Percentiles rank a stretch among this genome's conserved stretches.
Evolutionary conservation across 805 yeast species (phyloP).

Genomic region (Teunomyces pallodes): DNA sequence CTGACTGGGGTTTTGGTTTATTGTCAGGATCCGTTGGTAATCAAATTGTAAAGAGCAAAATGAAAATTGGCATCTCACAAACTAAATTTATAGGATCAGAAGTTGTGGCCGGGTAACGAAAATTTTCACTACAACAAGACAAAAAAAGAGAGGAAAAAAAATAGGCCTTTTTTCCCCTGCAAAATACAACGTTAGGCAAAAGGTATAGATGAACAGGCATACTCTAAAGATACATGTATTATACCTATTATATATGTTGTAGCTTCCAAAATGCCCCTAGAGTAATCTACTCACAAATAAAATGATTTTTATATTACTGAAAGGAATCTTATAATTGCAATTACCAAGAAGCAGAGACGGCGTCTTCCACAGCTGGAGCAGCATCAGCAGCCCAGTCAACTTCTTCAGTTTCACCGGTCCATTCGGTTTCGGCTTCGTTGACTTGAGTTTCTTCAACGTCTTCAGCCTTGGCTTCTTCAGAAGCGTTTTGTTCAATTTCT

Average conservation of each 20-base stretch:
- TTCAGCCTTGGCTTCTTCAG: conserved; percentile 52
- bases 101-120: conserved; percentile 3
- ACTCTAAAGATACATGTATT: conserved; percentile 2
- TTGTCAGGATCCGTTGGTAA: conserved; percentile 32
- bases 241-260: conserved; percentile 7
- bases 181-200: neutral
- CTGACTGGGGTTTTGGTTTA: conserved; percentile 32
- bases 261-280: conserved; percentile 1
- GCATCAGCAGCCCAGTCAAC: conserved; percentile 67
- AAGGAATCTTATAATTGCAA: conserved; percentile 5
- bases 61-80: neutral
- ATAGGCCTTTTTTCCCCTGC: neutral
- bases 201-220: neutral
- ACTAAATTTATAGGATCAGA: neutral
- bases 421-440: conserved; percentile 55
- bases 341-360: conserved; percentile 58
- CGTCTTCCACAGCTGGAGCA: conserved; percentile 68
- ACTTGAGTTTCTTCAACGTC: conserved; percentile 61
- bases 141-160: too few relatives aligned
- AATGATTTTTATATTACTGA: conserved; percentile 2
- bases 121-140: neutral
- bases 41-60: conserved; percentile 18
- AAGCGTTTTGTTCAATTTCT: conserved; percentile 85
- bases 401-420: conserved; percentile 56
- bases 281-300: conserved; percentile 3